A percentile compares a stretch with the other conserved stretches of the same genome.
These are phyloP conservation scores for Saccharomycopsis fermentans DNA, from an alignment of 805 yeast genomes.

Conservation along the genomic window DNA sequence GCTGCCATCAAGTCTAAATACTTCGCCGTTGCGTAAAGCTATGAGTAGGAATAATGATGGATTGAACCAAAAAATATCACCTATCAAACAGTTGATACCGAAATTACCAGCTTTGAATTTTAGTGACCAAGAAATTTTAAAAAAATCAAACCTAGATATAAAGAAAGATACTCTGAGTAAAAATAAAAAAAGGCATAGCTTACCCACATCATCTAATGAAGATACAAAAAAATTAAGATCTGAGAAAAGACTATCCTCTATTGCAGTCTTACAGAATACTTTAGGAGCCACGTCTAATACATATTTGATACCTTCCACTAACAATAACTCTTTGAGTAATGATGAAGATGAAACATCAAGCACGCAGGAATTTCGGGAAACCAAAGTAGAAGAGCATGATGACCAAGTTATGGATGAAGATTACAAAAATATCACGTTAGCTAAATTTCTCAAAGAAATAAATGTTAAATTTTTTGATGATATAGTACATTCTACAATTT, in stretches of 20 bases:
- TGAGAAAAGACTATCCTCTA: constrained; percentile 18
- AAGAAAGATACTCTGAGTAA: background rate
- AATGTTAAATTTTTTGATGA: constrained; percentile 38
- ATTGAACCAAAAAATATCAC: background rate
- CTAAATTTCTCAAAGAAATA: constrained; percentile 31
- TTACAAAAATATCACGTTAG: constrained; percentile 28
- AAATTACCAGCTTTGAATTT: constrained; percentile 9
- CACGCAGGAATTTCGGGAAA: constrained; percentile 6
- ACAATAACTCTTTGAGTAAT: background rate
- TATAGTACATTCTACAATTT: constrained; percentile 20
- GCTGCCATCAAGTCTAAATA: constrained; percentile 5
- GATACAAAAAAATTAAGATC: constrained; percentile 3
- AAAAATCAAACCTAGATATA: background rate
- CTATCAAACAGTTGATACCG: constrained; percentile 1
- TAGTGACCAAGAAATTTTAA: constrained; percentile 7
- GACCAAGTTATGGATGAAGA: constrained; percentile 11
- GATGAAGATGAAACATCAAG: constrained; percentile 18
- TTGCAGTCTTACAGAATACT: constrained; percentile 23
- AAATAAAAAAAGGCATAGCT: constrained; percentile 3
- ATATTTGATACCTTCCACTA: background rate
- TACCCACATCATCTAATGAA: background rate
- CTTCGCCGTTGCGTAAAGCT: constrained; percentile 16
- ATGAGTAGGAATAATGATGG: background rate
- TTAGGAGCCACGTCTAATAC: background rate
- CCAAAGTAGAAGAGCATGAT: background rate